Percentiles rank a stretch among this genome's conserved stretches.
Conservation (phyloP, 2,329 filamentous ascomycete genomes). For the Cryphonectria nitschkei region DNA sequence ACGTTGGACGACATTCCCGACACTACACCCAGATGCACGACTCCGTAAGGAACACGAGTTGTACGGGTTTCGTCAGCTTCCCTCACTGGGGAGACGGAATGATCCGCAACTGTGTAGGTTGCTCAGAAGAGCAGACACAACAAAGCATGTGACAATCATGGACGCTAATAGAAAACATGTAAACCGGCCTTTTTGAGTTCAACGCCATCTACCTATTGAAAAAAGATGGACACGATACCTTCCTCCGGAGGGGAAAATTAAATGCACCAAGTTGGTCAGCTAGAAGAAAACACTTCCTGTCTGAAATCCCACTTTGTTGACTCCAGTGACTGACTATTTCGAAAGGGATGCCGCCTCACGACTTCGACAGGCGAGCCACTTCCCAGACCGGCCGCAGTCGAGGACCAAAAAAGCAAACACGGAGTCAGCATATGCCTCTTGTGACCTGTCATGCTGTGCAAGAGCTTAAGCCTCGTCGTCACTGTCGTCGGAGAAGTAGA, state of each 20-base stretch:
- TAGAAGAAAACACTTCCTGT: background rate
- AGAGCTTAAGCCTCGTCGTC: slow-evolving; percentile 14
- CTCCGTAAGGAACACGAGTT: background rate
- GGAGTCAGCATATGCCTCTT: background rate
- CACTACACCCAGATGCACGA: background rate
- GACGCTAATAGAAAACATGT: background rate
- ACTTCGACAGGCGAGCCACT: background rate
- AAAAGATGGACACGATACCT: background rate
- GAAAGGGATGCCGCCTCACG: background rate
- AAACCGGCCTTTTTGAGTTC: background rate
- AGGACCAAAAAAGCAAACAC: background rate
- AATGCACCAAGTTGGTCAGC: background rate
- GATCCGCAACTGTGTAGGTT: background rate
- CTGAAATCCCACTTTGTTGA: background rate
- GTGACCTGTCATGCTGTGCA: background rate
- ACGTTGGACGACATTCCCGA: background rate
- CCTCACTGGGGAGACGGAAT: background rate
- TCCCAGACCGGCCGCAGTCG: too few relatives aligned
- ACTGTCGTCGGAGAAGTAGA: slow-evolving; percentile 20
- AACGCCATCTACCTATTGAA: background rate
- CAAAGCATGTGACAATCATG: background rate
- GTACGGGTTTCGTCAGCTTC: background rate
- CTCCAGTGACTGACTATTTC: background rate
- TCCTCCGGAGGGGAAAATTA: background rate
- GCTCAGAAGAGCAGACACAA: background rate